Evolutionary conservation across 768 basidiomycete genomes (phyloP).

Genomic region (Collybia mongolica): DNA sequence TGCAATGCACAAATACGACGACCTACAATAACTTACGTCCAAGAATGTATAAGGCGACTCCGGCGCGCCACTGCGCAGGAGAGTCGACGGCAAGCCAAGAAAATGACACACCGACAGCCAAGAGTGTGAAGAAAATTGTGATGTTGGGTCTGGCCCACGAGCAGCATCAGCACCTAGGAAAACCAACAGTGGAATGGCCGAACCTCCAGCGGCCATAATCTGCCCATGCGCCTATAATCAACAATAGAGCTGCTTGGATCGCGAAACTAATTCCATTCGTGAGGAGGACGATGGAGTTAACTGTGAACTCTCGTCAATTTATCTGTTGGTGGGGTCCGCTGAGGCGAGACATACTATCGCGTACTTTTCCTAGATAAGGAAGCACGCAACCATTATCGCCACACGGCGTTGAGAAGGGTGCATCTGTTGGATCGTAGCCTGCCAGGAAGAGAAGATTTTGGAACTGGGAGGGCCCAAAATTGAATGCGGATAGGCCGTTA

Average conservation of each 20-base stretch:
- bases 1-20: background rate
- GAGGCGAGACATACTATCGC: slow-evolving; percentile 47
- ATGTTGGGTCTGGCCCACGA: slow-evolving; percentile 59
- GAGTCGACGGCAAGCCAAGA: slow-evolving; percentile 76
- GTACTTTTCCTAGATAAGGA: slow-evolving; percentile 58
- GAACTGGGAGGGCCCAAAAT: slow-evolving; percentile 74
- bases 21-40: slow-evolving; percentile 43
- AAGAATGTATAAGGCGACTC: slow-evolving; percentile 60
- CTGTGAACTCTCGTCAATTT: slow-evolving; percentile 28
- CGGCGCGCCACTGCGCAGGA: slow-evolving; percentile 61
- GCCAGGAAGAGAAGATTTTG: slow-evolving; percentile 72
- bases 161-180: no score
- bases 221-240: slow-evolving; percentile 74
- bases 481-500: slow-evolving; percentile 67
- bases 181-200: background rate
- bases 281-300: slow-evolving; percentile 75
- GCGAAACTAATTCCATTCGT: slow-evolving; percentile 82
- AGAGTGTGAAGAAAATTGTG: slow-evolving; percentile 68
- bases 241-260: slow-evolving; percentile 64
- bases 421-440: slow-evolving; percentile 65
- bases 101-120: slow-evolving; percentile 68
- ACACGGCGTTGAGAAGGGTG: slow-evolving; percentile 54
- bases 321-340: background rate
- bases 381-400: slow-evolving; percentile 57
- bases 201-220: slow-evolving; percentile 83